phyloP scores from a whole-genome alignment of 495 filamentous ascomycete species.

The Penicillium desertorum region DNA sequence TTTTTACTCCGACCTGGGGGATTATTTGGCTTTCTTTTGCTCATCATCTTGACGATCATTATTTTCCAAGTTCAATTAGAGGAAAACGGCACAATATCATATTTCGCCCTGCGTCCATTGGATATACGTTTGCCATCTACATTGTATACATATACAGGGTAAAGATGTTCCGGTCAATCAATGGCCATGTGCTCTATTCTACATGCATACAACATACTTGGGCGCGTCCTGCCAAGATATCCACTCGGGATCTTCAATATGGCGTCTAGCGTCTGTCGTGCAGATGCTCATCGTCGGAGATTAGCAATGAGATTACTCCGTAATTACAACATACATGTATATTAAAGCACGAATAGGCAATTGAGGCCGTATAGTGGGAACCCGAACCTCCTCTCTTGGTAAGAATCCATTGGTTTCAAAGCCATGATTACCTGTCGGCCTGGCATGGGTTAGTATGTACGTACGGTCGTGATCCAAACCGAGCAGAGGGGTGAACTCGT shows the following conservation, averaged over 20 bases:
- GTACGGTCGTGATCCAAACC: constrained; percentile 13
- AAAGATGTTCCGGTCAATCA: neutral
- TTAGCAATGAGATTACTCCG: neutral
- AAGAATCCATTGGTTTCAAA: constrained; percentile 3
- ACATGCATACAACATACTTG: neutral
- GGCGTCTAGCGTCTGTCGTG: constrained; percentile 1
- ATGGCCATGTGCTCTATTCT: neutral
- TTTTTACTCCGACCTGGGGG: constrained; percentile 3
- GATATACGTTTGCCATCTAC: neutral
- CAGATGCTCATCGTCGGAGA: constrained; percentile 7
- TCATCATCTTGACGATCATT: constrained; percentile 16
- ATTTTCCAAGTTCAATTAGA: constrained; percentile 2
- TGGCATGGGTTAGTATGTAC: constrained; percentile 5
- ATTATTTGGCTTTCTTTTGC: constrained; percentile 1
- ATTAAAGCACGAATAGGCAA: neutral
- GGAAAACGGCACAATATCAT: neutral
- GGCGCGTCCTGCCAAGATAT: constrained; percentile 5
- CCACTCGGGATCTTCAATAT: constrained; percentile 9
- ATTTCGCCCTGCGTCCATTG: neutral
- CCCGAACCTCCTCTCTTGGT: neutral
- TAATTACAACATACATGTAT: neutral
- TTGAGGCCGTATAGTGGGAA: neutral
- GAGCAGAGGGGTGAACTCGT: neutral
- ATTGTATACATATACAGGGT: neutral
- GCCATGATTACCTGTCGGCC: constrained; percentile 4